Evolutionary conservation across 2,329 filamentous ascomycete species (phyloP).

Genomic region (Zymoseptoria crescenta): DNA sequence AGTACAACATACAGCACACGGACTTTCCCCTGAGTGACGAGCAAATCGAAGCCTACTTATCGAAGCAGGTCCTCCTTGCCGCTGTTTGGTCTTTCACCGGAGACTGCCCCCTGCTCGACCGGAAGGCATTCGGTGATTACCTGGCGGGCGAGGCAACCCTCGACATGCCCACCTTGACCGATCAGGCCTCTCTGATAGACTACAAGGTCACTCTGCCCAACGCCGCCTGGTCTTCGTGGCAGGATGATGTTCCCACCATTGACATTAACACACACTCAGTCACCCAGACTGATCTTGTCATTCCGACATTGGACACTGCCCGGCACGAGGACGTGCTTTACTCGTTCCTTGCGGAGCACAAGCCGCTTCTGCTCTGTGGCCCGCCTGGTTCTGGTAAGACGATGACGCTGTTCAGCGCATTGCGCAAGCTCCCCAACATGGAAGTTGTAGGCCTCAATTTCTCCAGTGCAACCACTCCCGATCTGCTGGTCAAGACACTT

Average conservation of each 20-base stretch:
- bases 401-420: constrained; percentile 97
- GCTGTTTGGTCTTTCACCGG: constrained; percentile 94
- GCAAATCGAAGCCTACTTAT: constrained; percentile 79
- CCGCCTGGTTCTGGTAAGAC: constrained; percentile 98
- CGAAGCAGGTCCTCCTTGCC: constrained; percentile 89
- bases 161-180: constrained; percentile 71
- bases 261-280: constrained; percentile 98
- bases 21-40: constrained; percentile 90
- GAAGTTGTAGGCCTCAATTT: constrained; percentile 99
- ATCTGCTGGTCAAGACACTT: constrained; percentile 96
- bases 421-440: constrained; percentile 96
- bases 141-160: constrained; percentile 76
- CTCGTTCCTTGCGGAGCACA: constrained; percentile 98
- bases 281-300: constrained; percentile 96
- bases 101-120: constrained; percentile 80
- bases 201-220: constrained; percentile 84
- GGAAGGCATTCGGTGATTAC: constrained; percentile 82
- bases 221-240: constrained; percentile 87
- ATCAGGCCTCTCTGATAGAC: constrained; percentile 78
- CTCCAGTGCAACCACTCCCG: constrained; percentile 94
- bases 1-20: constrained; percentile 89
- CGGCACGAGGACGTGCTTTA: constrained; percentile 98
- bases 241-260: constrained; percentile 84
- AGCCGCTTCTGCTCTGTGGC: constrained; percentile 90
- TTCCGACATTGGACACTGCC: constrained; percentile 93